phyloP scores from a whole-genome alignment of 352 stramenopile species.

The Globisporangium barbulae region DNA sequence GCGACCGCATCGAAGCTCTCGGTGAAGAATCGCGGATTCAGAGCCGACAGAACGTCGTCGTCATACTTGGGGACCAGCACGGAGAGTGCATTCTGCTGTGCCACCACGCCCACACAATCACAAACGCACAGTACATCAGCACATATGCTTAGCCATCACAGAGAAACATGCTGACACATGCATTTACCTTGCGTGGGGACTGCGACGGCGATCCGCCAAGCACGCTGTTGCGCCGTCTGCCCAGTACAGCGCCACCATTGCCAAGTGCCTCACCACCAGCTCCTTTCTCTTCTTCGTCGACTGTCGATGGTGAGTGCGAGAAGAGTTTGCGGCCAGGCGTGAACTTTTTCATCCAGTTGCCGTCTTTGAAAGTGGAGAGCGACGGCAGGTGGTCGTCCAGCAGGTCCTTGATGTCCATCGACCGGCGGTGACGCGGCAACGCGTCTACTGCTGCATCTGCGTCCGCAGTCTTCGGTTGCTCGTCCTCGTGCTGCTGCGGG shows the following conservation, averaged over 20 bases:
- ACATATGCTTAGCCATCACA: background rate
- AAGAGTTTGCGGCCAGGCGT: slow-evolving; percentile 31
- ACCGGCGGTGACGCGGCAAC: slow-evolving; percentile 8
- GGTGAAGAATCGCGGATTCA: slow-evolving; percentile 83
- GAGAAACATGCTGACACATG: background rate
- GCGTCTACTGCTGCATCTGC: slow-evolving; percentile 16
- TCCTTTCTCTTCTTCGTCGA: slow-evolving; percentile 17
- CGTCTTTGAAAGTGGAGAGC: slow-evolving; percentile 49
- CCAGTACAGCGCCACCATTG: slow-evolving; percentile 14
- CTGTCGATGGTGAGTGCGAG: background rate
- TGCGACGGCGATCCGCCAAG: slow-evolving; percentile 28
- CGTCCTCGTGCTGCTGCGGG: background rate
- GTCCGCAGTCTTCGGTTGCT: background rate
- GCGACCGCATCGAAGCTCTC: slow-evolving; percentile 68
- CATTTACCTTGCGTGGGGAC: slow-evolving; percentile 32
- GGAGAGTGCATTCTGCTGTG: slow-evolving; percentile 23
- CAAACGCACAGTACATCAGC: background rate
- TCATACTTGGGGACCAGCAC: slow-evolving; percentile 61
- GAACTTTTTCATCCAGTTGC: slow-evolving; percentile 64
- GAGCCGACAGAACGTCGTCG: slow-evolving; percentile 62
- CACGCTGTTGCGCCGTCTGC: slow-evolving; percentile 17
- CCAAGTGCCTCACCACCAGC: background rate
- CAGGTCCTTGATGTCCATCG: slow-evolving; percentile 50
- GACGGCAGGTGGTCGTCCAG: slow-evolving; percentile 57
- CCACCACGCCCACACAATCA: background rate